Evolutionary conservation across 108 stramenopile species (phyloP), one percentile per base, ranked within the genome.

Genomic region (Stephanodiscus minutulus): DNA sequence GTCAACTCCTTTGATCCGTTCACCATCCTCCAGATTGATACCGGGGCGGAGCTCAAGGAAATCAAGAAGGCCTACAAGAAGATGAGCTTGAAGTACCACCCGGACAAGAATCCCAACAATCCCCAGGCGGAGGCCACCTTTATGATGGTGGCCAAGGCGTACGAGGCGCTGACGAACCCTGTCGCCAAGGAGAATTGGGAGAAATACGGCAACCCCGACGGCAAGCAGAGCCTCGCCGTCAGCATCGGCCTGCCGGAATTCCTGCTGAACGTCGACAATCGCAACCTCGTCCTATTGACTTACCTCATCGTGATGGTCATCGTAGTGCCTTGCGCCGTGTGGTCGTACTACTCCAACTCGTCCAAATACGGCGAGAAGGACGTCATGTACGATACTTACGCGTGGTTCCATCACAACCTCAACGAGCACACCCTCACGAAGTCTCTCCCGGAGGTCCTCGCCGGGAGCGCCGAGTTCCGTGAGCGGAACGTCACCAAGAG

Each of bases 171-270:
- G n/a, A 94, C 95, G 4, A 93, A 98, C 61, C 88, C 87, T 27
- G 84, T 77, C 12, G 91, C 95, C 41, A 82, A 89, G 64, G 91
- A 92, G 66, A 92, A 97, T 58, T 99, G 88, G 70, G 97, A 98
- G 83, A 91, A 97, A 76, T 97, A 94, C 76, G 99, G 99, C 50
- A 97, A 98, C 69, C 98, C 98, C 22, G 98, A 99, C 73, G 98
- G 98, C 47, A 98, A 98, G 85, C 98, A 99, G 83, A 86, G 90
- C 28, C 85, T 99, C 57, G 97, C 95, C 61, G 97, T 99, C 27
- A 90, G 88, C 63, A 98, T 99, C 71, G 98, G 97, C 20, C 87
- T 99, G 21, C 98, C 98, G 13, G 85, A 92, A 49, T 97, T 93
- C 75, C 86, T 99, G 64, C 69, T 99, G 53, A 88, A 96, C 54